Evolutionary conservation across 345 rosid genomes (phyloP).

Genomic region (Eucalyptus polyanthemos): DNA sequence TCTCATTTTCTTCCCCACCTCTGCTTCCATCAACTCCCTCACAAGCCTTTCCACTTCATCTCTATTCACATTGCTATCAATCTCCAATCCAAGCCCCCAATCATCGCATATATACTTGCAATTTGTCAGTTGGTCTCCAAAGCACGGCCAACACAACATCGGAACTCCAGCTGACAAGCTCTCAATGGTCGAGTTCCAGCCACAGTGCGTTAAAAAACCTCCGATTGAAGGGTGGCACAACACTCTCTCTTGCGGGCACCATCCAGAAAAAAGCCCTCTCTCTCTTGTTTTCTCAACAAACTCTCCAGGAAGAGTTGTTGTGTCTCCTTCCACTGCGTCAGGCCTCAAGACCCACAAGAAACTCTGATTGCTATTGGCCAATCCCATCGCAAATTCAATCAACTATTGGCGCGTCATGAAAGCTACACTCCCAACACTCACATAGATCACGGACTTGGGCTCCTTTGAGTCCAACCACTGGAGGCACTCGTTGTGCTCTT

Average conservation of each 20-base stretch:
- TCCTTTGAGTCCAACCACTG: not conserved
- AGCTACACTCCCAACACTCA: not conserved
- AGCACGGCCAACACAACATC: constrained; percentile 5
- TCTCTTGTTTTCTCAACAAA: not conserved
- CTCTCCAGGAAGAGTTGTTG: not conserved
- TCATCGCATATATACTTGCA: constrained; percentile 9
- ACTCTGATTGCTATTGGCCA: not conserved
- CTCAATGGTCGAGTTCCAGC: constrained; percentile 12
- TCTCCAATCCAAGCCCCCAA: constrained; percentile 19
- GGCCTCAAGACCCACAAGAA: constrained; percentile 11
- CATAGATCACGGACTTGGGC: not conserved
- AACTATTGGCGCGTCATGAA: not conserved
- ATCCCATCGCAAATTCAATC: constrained; percentile 4
- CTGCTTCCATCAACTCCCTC: constrained; percentile 20
- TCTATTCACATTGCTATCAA: constrained; percentile 4
- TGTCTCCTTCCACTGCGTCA: not conserved
- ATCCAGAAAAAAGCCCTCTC: not conserved
- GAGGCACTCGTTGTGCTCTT: not conserved
- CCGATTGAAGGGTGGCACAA: constrained; percentile 1
- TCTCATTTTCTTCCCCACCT: constrained; percentile 7
- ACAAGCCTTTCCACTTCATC: constrained; percentile 17
- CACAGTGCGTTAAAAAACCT: constrained; percentile 5
- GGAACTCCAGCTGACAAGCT: constrained; percentile 2
- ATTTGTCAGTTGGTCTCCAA: constrained; percentile 5
- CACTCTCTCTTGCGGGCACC: constrained; percentile 8